Evolutionary conservation across 2,329 filamentous ascomycete species (phyloP), one percentile per base, ranked within the genome.

Genomic region (Monosporascus cannonballus): DNA sequence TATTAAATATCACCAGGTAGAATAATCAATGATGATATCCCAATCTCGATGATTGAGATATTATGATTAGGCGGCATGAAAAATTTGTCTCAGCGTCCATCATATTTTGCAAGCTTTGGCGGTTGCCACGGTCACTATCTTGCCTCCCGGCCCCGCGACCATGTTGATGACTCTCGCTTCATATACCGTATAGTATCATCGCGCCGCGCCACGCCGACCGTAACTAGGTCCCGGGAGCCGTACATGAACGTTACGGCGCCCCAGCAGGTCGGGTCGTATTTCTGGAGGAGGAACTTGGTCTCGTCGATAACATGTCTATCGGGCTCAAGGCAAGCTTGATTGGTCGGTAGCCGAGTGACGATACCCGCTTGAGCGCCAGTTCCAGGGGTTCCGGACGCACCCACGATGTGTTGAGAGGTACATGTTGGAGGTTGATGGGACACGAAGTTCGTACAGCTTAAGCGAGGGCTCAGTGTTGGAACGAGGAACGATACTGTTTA

Each of bases 371-470:
- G 15, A 59, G 47, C 5, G 51, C 57, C 6, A 53, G 30, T 18
- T 57, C 58, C 18, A 59, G 56, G 22, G 58, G 54, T 36, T 59
- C 58, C 4, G 54, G 54, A 11, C 58, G 48, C 56, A 60, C 59
- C 58, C 58, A 60, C 3, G 53, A 18, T 60, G 56, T 7, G 56
- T 58, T 51, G 51, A 60, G 24, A 60, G 52, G 52, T 57, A 54
- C 56, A 59, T 60, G 8, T 54, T 41, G 49, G 52, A 38, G 18
- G 4, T 2, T 25, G 49, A 45, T 51, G 37, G 45, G 38, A 37
- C 9, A 34, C 24, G 20, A 3, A 41, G 45, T n/a, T 44, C 20
- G n/a, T 9, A 27, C 9, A 27, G 8, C 27, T 27, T 9, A 27
- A 27, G 27, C 25, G 9, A 27, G 9, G 25, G 7, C 27, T 9